Evolutionary conservation across 352 stramenopile genomes (phyloP), one percentile per base, ranked within the genome.

Genomic region (Phytophthora lateralis): DNA sequence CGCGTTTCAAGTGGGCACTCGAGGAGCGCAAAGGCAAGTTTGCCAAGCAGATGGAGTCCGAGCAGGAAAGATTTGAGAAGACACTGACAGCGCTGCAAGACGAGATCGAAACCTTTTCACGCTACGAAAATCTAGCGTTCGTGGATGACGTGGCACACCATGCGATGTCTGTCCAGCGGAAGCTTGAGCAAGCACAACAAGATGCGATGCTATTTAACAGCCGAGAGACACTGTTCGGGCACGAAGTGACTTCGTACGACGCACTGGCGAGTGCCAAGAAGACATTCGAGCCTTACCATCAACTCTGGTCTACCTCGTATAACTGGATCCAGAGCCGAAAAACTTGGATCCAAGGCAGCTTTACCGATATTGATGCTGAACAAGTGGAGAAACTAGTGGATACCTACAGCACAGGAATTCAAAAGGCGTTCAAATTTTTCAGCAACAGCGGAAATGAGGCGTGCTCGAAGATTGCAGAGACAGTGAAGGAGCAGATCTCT

Each of bases 391-490:
- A 93, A 27, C 68, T 85, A 6, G 92, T 98, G 24, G 85, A 92
- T 30, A 82, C 74, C 8, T 94, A 97, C 63, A 89, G 81, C 21
- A 80, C 82, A 4, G 82, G 81, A 4, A 95, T 98, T 20, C 91
- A 88, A 20, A 98, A 98, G 55, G 89, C 89, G 3, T 93, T 78
- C 64, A 98, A 98, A 54, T 96, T 93, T 53, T 98, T 99, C 61
- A 91, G 90, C 30, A 92, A 90, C 47, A 74, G 44, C 29, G 92
- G 90, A 18, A 88, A 97, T 48, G 79, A 95, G 0, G 79, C 76
- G 4, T 96, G 96, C 42, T 79, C 82, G 2, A 92, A 96, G 45
- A 97, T 98, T 35, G 93, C 93, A 0, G 81, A 91, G 60, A 90
- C 77, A 0, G 90, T 98, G 50, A 98, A 97, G 54, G 84, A 96